Base-by-base conservation (phyloP, 2,329 filamentous ascomycete species). In the Hypoxylon sp. region DNA sequence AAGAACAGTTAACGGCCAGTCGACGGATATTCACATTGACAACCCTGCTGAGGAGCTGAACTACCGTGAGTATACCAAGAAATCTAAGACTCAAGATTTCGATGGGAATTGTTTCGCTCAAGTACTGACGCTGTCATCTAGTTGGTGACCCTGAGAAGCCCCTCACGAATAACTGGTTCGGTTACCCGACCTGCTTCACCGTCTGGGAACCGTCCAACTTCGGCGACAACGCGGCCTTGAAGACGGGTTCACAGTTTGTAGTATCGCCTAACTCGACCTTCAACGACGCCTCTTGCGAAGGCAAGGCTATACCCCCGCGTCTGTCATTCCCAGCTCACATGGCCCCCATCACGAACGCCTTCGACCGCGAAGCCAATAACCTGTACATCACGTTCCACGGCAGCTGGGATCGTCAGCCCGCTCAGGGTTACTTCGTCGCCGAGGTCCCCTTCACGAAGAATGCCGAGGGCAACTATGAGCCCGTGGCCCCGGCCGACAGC, bases 21-120 rank as follows among this genome's bases (percentile, higher is more conserved):
- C 70, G n/a, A 67, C 68, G 19, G 85, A 88, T 67, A 84, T 90
- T 50, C 86, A 90, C 67, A 80, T 86, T 65, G 82, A 89, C 74
- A 91, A 91, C 71, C 89, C 89, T 0, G 89, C 85, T 8, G 89
- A 91, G 75, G 87, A 91, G 76, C 74, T 91, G 73, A 91, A 91
- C 77, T 91, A 86, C 77, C 85, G 75, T 76, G 33, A 73, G 72
- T 67, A 26, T 10, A 17, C 42, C 24, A 29, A n/a, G 5, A 29
- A 5, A 29, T 47, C n/a, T 35, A 9, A 22, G 17, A 26, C 11
- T 31, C 5, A 10, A 22, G 3, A 13, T 53, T 14, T 6, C 10
- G 3, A 17, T 5, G 2, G 22, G 31, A 35, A 35, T 22, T 56
- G 10, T 47, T 19, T 33, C 17, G 33, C 55, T 46, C 52, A 37